A percentile compares a stretch with the other conserved stretches of the same genome.
These are phyloP conservation scores for Rhizopus sp. DNA, from an alignment of 371 early-diverging fungal genomes.

Conservation along the genomic window DNA sequence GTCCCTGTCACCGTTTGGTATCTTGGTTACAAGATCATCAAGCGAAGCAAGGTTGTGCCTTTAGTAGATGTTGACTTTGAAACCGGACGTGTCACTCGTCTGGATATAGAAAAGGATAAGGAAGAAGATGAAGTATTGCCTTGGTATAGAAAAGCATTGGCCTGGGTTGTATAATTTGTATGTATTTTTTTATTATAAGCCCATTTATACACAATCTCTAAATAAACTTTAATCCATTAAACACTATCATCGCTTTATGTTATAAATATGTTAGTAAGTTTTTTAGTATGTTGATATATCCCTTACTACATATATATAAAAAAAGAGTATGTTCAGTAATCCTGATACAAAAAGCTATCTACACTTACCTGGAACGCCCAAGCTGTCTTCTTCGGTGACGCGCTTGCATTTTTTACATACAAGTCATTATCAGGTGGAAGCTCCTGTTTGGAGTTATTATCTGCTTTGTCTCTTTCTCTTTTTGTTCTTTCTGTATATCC, in stretches of 20 bases:
- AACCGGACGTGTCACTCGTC: constrained; percentile 32
- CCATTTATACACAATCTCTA: background rate
- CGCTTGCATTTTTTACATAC: constrained; percentile 67
- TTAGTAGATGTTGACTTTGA: constrained; percentile 46
- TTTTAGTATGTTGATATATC: background rate
- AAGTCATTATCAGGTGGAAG: constrained; percentile 74
- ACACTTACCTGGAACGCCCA: constrained; percentile 79
- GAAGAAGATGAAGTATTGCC: constrained; percentile 22
- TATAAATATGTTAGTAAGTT: background rate
- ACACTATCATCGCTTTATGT: constrained; percentile 29
- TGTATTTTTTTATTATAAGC: constrained; percentile 7
- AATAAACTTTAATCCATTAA: constrained; percentile 7
- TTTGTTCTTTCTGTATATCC: too few relatives aligned
- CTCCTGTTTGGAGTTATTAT: constrained; percentile 41
- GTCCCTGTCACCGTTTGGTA: constrained; percentile 49
- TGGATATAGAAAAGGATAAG: constrained; percentile 38
- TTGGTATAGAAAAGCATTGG: constrained; percentile 24
- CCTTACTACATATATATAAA: constrained; percentile 23
- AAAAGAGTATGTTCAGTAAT: background rate
- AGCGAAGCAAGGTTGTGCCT: constrained; percentile 56
- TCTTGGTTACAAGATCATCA: constrained; percentile 47
- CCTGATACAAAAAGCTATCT: background rate
- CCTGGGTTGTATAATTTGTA: constrained; percentile 21
- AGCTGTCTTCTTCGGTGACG: constrained; percentile 81
- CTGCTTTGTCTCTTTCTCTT: background rate